Base-by-base conservation (phyloP, 192 early-diverging fungal species). In the Nowakowskiella sp. region DNA sequence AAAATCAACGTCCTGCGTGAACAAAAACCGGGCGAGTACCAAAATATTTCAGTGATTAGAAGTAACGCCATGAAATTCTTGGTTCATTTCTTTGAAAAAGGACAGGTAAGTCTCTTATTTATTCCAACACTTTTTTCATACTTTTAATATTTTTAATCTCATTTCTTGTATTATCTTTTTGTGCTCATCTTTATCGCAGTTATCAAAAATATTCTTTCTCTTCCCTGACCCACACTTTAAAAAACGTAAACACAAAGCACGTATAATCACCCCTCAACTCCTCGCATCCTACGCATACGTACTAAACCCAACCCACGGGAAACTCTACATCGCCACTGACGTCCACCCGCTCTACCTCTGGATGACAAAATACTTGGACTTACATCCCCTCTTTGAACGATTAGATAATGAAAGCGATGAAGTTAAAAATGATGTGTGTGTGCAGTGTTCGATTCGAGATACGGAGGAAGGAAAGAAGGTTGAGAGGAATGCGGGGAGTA, bases 211-310 rank as follows among this genome's bases (percentile, higher is more conserved):
- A 48, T 99, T 99, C 58, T 90, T 99, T 64, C 75, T 99, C 53
- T 99, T 97, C 61, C 93, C 97, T 36, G 97, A 99, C 66, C 97
- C 97, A 26, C 94, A 99, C 61, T 99, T 99, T 68, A 99, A 99
- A 65, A 92, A 89, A 54, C 83, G 88, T 60, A 99, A 97, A 68
- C 92, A 97, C 74, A 96, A 97, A 74, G 91, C 92, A 0, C 78
- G 97, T 29, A 97, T 99, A 53, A 90, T 99, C 48, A 89, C 87
- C 61, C 61, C 81, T 6, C 87, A 84, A 2, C 71, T 99, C 49
- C 66, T 97, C 25, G 84, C 90, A 27, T 92, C 97, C 67, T 99
- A 97, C 62, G 97, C 97, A n/a, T 97, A 97, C 65, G 78, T 89
- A 29, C 65, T 99, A 47, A n/a, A n/a, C n/a, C 79, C 79, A 23